Base-by-base conservation (phyloP, 2,329 filamentous ascomycete species). In the Curvularia verruculosa region DNA sequence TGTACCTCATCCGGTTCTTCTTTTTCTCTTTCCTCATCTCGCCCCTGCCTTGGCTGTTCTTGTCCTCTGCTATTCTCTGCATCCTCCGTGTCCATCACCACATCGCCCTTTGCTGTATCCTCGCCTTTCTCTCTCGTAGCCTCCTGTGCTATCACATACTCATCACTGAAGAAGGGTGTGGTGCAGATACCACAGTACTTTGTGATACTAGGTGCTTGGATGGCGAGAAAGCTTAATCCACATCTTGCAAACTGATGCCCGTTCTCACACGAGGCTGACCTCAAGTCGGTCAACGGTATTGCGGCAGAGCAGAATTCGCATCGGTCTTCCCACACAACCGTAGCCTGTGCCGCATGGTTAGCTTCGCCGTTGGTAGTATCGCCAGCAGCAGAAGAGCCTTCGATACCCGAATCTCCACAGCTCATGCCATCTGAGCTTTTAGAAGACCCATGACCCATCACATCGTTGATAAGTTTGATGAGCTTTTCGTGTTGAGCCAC, bases 221-320 rank as follows among this genome's bases (percentile, higher is more conserved):
- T 84, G 1, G 83, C 77, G 5, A 85, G 63, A 49, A 84, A 82
- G n/a, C 81, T 83, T 21, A 86, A 61, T 12, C 77, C 78, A 63
- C 84, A 87, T 34, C 84, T 78, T n/a, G 75, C 80, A 56, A 84
- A 85, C 40, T 81, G 58, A 73, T 87, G 84, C 0, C 82, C 83
- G 45, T 78, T 77, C 1, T 63, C 65, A 65, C 84, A 87, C 40
- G 78, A 75, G 0, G 82, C 82, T 65, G 78, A 78, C 1, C 65
- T 67, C 10, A 80, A 65, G 46, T 81, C 81, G 46, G 78, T 76
- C 69, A 85, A 83, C 0, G 74, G 71, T 39, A 86, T 80, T 0
- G 72, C 69, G 3, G 76, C 68, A 15, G 77, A 70, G 61, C 84
- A 87, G 50, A 85, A 81, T 15, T 81, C 78, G 63, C 84, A 87